Percentiles rank a stretch among this genome's conserved stretches.
Evolutionary conservation across 2,329 filamentous ascomycete genomes (phyloP).

Genomic region (Cephalotrichum gorgonifer): DNA sequence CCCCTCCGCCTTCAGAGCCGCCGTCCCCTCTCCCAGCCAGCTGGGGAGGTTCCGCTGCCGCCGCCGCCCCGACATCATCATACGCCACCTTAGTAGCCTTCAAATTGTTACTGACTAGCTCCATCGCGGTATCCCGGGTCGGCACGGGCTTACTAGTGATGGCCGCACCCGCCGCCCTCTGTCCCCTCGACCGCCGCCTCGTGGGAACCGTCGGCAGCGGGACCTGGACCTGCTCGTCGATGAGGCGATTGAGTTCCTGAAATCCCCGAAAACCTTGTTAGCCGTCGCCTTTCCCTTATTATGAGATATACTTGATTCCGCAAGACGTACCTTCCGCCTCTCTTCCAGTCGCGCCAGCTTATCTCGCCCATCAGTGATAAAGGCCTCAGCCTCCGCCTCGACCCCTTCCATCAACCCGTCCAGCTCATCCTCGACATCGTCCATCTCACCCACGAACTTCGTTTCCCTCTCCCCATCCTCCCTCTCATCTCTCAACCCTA

Average conservation of each 20-base stretch:
- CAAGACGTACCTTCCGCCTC: conserved; percentile 16
- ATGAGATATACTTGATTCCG: neutral
- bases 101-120: conserved; percentile 4
- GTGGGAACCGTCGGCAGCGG: conserved; percentile 19
- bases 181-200: conserved; percentile 1
- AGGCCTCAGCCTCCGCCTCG: conserved; percentile 19
- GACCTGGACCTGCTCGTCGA: conserved; percentile 27
- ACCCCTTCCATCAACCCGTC: conserved; percentile 22
- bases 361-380: conserved; percentile 19
- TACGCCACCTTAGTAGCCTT: conserved; percentile 5
- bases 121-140: neutral
- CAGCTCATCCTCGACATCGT: conserved; percentile 22
- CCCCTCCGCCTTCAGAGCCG: neutral
- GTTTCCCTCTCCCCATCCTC: conserved; percentile 20
- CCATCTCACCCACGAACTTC: conserved; percentile 18
- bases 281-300: neutral
- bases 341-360: conserved; percentile 22
- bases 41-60: neutral
- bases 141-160: conserved; percentile 6
- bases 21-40: conserved; percentile 1
- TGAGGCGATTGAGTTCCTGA: conserved; percentile 30
- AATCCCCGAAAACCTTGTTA: conserved; percentile 14
- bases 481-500: neutral
- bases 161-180: neutral
- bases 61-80: neutral